These are phyloP conservation scores for Casuarina equisetifolia DNA, from an alignment of 306 rosid species.

Conservation along the genomic window DNA sequence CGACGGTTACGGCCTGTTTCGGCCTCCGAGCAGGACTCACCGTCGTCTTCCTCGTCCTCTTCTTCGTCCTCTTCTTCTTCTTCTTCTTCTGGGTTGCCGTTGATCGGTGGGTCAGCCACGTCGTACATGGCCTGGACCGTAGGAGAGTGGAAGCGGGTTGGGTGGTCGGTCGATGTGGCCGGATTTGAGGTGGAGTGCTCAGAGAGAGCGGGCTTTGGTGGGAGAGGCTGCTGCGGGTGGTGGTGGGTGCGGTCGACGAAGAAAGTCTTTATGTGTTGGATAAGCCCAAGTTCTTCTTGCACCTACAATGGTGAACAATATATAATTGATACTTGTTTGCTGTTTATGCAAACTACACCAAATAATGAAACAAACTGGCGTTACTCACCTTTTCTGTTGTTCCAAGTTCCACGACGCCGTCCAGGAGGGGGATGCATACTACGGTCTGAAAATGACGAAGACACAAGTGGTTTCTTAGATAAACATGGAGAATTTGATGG, in stretches of 20 bases:
- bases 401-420: slow-evolving; percentile 93
- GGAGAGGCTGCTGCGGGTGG: slow-evolving; percentile 36
- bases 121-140: slow-evolving; percentile 32
- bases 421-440: slow-evolving; percentile 82
- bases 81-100: slow-evolving; percentile 30
- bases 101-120: slow-evolving; percentile 28
- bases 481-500: neutral
- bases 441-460: slow-evolving; percentile 56
- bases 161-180: slow-evolving; percentile 52
- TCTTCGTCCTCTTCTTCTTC: slow-evolving; percentile 32
- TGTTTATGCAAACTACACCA: neutral
- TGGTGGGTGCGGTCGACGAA: slow-evolving; percentile 47
- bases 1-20: slow-evolving; percentile 34
- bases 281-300: slow-evolving; percentile 61
- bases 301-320: slow-evolving; percentile 38
- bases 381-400: slow-evolving; percentile 62
- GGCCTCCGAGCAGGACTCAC: slow-evolving; percentile 52
- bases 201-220: slow-evolving; percentile 79
- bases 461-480: neutral
- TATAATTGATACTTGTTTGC: neutral
- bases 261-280: slow-evolving; percentile 71
- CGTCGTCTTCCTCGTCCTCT: slow-evolving; percentile 31
- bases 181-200: slow-evolving; percentile 93
- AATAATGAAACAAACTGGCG: neutral
- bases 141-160: slow-evolving; percentile 33